Base-by-base conservation (phyloP, 371 early-diverging fungal species). In the Dinochytrium kinnereticum region DNA sequence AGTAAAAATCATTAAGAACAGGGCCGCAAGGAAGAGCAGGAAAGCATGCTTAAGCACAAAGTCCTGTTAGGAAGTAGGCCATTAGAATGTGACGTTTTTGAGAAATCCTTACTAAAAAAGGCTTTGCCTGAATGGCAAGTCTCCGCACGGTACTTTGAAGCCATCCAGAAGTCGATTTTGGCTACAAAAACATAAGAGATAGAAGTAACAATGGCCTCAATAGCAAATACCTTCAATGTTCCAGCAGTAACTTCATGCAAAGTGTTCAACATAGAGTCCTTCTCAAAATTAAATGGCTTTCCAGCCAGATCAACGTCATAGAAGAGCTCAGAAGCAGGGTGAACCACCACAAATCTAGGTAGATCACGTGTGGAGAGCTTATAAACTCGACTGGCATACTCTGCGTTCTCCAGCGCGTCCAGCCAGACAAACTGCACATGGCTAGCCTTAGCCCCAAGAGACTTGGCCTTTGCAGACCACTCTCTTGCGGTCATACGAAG, bases 301-400 rank as follows among this genome's bases (percentile, higher is more conserved):
- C 80, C 79, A 21, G 34, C 59, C 19, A 70, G 51, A 53, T 76
- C 79, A 37, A 69, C 70, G 50, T 72, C 64, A 68, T 75, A 82
- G 53, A 72, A 75, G n/a, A 36, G 26, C 19, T 82, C 82, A 31
- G 73, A 84, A 70, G 73, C 80, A 17, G 91, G 88, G 51, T 90
- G 86, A 26, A 87, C 74, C 68, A 93, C 81, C 19, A 92, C 76
- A 33, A 90, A 59, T 13, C 81, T 72, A 19, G 92, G 92, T 49
- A 88, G 72, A n/a, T 85, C 76, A 13, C 66, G 53, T 5, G 69
- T 71, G 3, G 69, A 71, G 15, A 91, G 66, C 24, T 89, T 87
- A 74, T 90, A 93, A 28, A 89, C 88, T 24, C 88, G 75, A 51
- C 85, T 72, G 24, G 89, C 80, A 71, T 89, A 92, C 24, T 84